Evolutionary conservation across 495 filamentous ascomycete species (phyloP), one percentile per base, ranked within the genome.

Genomic region (Penicillium odoratum): DNA sequence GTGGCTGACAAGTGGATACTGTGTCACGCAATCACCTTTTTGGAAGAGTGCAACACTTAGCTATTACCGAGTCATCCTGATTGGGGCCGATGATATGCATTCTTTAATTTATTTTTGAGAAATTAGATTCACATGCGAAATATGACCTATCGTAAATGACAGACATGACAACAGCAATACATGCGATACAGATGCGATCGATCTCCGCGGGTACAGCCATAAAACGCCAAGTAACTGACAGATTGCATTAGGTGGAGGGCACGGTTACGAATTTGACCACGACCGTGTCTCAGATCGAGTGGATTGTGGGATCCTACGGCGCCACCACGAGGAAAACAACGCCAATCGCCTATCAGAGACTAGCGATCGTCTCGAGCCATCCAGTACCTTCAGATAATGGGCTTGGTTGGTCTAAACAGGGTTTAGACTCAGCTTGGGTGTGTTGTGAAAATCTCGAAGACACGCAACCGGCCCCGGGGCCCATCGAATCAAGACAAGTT

Each of bases 221-320:
- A 28, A 48, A 16, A 48, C 3, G 21, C 3, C 28, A 9, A 31
- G 4, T 30, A 31, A 30, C 26, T 30, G 46, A 31, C 26, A 48
- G 28, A 48, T 16, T 8, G 15, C 5, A 31, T 31, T 16, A 18
- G 52, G 43, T 53, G 31, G 34, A 34, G 30, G 10, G 33, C 15
- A 28, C 33, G 18, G 42, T 53, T 58, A 58, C 56, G 50, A 49
- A 30, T 53, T 9, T 38, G 40, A 58, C 40, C 56, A 33, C 48
- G 33, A 42, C 29, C 29, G 50, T 47, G 56, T 42, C 42, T 44
- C 50, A 51, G 49, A 46, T 52, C 48, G 29, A 40, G 44, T 47
- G 56, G 51, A 48, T 38, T 53, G 50, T 50, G 26, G 47, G 48
- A 53, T 38, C 49, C 36, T 7, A 53, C 42, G 40, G 31, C 50